These are phyloP conservation scores for Apiospora sp. DNA, from an alignment of 2,329 filamentous ascomycete species.

Conservation along the genomic window DNA sequence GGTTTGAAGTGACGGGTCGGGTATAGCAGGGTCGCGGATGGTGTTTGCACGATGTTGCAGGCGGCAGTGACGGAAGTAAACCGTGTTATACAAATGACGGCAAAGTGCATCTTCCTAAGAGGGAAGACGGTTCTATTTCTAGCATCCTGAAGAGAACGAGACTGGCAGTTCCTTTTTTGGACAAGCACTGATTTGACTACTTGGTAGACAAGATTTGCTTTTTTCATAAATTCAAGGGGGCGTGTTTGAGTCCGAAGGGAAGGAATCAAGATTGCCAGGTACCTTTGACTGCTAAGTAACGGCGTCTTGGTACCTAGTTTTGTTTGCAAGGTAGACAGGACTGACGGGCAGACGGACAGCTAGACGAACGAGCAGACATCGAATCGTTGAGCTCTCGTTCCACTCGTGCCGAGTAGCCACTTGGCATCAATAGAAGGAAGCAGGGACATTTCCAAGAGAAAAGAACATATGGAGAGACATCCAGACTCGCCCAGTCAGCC, in stretches of 20 bases:
- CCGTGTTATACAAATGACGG: slow-evolving; percentile 37
- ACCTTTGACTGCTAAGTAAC: not conserved
- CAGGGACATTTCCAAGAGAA: not conserved
- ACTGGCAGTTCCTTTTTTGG: slow-evolving; percentile 20
- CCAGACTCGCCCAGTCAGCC: not conserved
- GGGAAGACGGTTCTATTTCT: slow-evolving; percentile 29
- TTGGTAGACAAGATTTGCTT: slow-evolving; percentile 7
- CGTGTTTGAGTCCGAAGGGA: slow-evolving; percentile 11
- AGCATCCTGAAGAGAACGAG: not conserved
- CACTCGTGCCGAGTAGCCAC: slow-evolving; percentile 27
- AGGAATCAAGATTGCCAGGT: slow-evolving; percentile 11
- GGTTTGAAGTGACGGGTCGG: slow-evolving; percentile 41
- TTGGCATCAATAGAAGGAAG: slow-evolving; percentile 8
- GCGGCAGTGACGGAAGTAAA: slow-evolving; percentile 44
- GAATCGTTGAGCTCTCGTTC: slow-evolving; percentile 21
- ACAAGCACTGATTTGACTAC: slow-evolving; percentile 2
- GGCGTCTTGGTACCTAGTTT: not conserved
- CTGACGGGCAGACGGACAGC: not conserved
- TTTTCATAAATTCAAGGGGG: slow-evolving; percentile 21
- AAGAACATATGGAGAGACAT: slow-evolving; percentile 1
- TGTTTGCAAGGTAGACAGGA: not conserved
- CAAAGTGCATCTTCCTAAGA: slow-evolving; percentile 42
- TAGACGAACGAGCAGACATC: not conserved
- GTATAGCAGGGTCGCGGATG: slow-evolving; percentile 38
- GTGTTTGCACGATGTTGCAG: slow-evolving; percentile 43